Evolutionary conservation across 225 moss, liverwort and hornwort genomes (phyloP).

Genomic region (Pseudoscleropodium purum): DNA sequence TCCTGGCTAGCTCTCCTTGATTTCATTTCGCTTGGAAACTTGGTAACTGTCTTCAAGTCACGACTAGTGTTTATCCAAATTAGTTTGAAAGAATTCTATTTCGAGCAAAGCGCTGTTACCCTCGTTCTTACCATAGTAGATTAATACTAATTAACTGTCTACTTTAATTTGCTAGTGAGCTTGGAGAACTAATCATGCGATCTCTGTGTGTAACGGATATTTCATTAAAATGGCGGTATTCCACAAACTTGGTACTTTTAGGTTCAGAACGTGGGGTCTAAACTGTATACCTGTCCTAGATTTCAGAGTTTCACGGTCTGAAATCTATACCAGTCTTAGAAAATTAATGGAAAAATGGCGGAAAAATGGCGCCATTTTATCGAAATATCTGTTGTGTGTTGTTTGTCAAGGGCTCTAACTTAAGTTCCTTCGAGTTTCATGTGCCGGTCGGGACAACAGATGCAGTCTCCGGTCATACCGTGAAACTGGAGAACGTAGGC

Average conservation of each 20-base stretch:
- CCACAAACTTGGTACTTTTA: too few species aligned
- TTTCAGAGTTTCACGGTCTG: too few species aligned
- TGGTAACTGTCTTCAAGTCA: neutral
- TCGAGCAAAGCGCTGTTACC: neutral
- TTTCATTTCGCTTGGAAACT: conserved; percentile 30
- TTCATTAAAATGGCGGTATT: too few species aligned
- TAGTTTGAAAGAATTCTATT: neutral
- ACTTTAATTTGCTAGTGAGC: neutral
- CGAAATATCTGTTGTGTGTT: too few species aligned
- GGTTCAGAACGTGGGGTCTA: too few species aligned
- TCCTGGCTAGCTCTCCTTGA: neutral
- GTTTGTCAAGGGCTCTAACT: neutral
- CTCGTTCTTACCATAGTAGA: neutral
- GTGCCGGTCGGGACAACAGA: conserved; percentile 13
- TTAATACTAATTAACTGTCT: too few species aligned
- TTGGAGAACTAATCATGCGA: neutral
- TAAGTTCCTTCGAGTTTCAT: neutral
- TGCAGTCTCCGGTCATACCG: conserved; percentile 15
- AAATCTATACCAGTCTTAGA: too few species aligned
- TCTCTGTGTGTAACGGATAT: neutral
- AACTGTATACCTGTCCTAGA: too few species aligned
- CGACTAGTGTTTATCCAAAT: neutral
- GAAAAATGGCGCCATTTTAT: too few species aligned
- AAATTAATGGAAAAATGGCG: too few species aligned
- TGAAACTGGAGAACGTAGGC: conserved; percentile 52